Evolutionary conservation across 148 eudicot species (phyloP), one percentile per base, ranked within the genome.

Genomic region (Vaccinium macrocarpon): DNA sequence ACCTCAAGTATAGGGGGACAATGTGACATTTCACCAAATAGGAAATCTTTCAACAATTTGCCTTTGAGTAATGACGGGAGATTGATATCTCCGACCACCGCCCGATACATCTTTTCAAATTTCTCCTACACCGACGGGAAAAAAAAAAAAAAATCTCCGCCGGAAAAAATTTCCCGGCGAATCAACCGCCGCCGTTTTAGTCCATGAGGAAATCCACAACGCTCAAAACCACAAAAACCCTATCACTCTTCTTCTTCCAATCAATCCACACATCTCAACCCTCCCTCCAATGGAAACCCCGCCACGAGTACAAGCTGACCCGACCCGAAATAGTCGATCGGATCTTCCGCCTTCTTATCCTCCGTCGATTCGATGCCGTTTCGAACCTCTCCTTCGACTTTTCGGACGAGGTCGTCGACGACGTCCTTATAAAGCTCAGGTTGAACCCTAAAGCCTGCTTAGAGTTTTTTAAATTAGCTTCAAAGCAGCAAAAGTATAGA

Each of bases 271-370:
- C 52, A 16, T 70, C 62, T 25, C 79, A 61, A 16, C 51, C 80
- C 85, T 14, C 66, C 56, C 42, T 11, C 53, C 49, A 84, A 15
- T 88, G 90, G 90, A 85, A 70, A 55, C 87, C 82, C 21, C 76
- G 79, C 5, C 78, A 88, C 80, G 92, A 87, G 38, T 57, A 76
- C 77, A 81, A 85, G n/a, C 87, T 84, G 53, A 52, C 84, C 32
- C 83, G 87, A 1, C 78, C 84, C 19, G 93, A 92, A 23, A 74
- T 91, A 2, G 23, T 88, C 83, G 57, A 88, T 81, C 92, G 90
- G 11, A 83, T 95, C 55, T 90, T 89, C 86, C 92, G 93, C 49
- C 87, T 95, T 10, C 49, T 90, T 4, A 57, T 91, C 56, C 98
- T 91, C 81, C 90, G 86, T 21, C 98, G 95, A 5, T 90, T 84